Evolutionary conservation across 768 basidiomycete genomes (phyloP), one percentile per base, ranked within the genome.

Genomic region (Gyrodon lividus): DNA sequence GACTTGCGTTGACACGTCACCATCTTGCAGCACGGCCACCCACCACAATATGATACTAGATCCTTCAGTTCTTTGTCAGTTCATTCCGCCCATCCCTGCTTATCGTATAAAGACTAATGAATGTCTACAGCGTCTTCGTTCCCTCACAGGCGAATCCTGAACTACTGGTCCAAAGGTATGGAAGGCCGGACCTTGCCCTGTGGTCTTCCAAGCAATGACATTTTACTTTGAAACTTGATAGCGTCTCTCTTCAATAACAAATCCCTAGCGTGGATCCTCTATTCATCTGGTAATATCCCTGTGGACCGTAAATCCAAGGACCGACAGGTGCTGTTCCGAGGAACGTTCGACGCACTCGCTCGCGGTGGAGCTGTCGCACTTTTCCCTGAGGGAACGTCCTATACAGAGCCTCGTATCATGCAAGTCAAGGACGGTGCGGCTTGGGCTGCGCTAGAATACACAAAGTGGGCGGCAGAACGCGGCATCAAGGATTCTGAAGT

Each of bases 1-100:
- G 13, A 38, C 47, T 13, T 41, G 63, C 46, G 49, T 40, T 65
- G 19, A 65, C 43, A 13, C 28, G 23, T 42, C 44, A 48, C 43
- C 35, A 50, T 50, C 56, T 50, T 54, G 43, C 64, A 92, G 90
- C 34, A 81, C 87, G 3, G 87, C 86, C 38, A 91, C 89, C 4
- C 94, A 97, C 65, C 89, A 93, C 62, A 98, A 97, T 68, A 96
- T 95, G 93, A 93, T 92, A 78, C 78, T 96, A 30, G 92, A 95
- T 72, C 90, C 90, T 20, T 82, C 82, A 33, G 72, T 89, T 50
- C 74, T 94, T 17, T 92, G 90, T 93, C 66, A 68, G 86, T 77
- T 44, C 28, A 34, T 51, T 44, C 56, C 45, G 51, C 46, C 48
- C 50, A 48, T 53, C 42, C 23, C 46, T 43, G 43, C 56, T 54